Percentiles rank a stretch among this genome's conserved stretches.
Evolutionary conservation across 768 basidiomycete genomes (phyloP).

Genomic region (Leccinellum rugosiceps): DNA sequence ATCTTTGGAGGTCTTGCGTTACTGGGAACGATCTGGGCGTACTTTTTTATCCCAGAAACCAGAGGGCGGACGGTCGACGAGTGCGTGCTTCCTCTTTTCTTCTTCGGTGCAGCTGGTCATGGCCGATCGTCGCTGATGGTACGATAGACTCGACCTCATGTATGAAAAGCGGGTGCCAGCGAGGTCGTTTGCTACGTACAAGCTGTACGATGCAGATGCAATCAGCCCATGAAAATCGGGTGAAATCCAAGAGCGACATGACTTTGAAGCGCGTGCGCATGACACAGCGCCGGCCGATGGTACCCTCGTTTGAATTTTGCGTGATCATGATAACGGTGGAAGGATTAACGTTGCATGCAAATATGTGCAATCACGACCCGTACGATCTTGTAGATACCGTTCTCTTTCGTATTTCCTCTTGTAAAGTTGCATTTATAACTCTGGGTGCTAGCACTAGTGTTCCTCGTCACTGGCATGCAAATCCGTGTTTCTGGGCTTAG

Average conservation of each 20-base stretch:
- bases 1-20: conserved; percentile 26
- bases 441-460: too few relatives aligned
- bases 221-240: neutral
- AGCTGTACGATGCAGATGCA: conserved; percentile 6
- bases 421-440: too few relatives aligned
- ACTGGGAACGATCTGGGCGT: conserved; percentile 22
- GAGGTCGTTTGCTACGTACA: conserved; percentile 22
- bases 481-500: too few relatives aligned
- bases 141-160: conserved; percentile 27
- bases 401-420: too few relatives aligned
- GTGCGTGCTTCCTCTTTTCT: conserved; percentile 10
- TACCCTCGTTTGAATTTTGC: too few relatives aligned
- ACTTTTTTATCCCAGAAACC: conserved; percentile 28
- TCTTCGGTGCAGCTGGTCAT: neutral
- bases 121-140: neutral
- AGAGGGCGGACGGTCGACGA: conserved; percentile 29
- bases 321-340: too few relatives aligned
- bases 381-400: too few relatives aligned
- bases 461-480: too few relatives aligned
- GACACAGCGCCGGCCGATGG: too few relatives aligned
- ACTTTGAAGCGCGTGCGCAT: too few relatives aligned
- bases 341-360: too few relatives aligned
- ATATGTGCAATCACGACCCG: too few relatives aligned
- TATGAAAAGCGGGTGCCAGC: conserved; percentile 31
- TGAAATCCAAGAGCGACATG: neutral